Base-by-base conservation (phyloP, 1,284 basidiomycete genomes). In the Gymnopus androsaceus region DNA sequence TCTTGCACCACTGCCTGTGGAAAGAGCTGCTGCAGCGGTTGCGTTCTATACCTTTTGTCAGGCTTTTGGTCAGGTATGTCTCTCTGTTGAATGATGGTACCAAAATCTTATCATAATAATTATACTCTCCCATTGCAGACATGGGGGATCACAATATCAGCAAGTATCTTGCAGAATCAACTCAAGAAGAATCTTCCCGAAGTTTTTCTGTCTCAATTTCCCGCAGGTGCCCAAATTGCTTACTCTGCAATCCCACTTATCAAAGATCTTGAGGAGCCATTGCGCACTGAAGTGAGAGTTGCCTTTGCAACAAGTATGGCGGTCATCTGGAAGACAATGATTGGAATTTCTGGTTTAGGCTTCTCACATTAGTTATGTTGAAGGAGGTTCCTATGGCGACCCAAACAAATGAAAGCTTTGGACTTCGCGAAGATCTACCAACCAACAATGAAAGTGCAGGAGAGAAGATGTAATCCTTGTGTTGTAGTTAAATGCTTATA, bases 341-440 rank as follows among this genome's bases (percentile, higher is more conserved):
- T 69, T 30, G 76, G 71, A 1, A 61, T 77, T 8, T 55, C 62
- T 6, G 73, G 61, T 0, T 37, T 70, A 0, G 76, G 75, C 0
- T 33, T 1, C 28, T 74, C 1, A 51, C 64, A 7, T 59, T 64
- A 27, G 58, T 72, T 5, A 45, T 73, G 2, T 70, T 77, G 67
- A 61, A 64, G 30, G 71, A 69, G 55, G 53, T 74, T 3, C 66
- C 70, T 15, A 61, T 74, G 66, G n/a, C n/a, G n/a, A n/a, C n/a
- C n/a, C n/a, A n/a, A n/a, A n/a, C n/a, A n/a, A n/a, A n/a, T n/a
- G n/a, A n/a, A n/a, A n/a, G n/a, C n/a, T n/a, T n/a, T n/a, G n/a
- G n/a, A n/a, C n/a, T n/a, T n/a, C n/a, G n/a, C n/a, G n/a, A n/a
- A n/a, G n/a, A n/a, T n/a, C n/a, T n/a, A n/a, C n/a, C n/a, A n/a